Evolutionary conservation across 352 stramenopile species (phyloP), one percentile per base, ranked within the genome.

Genomic region (Phytophthora tentaculata): DNA sequence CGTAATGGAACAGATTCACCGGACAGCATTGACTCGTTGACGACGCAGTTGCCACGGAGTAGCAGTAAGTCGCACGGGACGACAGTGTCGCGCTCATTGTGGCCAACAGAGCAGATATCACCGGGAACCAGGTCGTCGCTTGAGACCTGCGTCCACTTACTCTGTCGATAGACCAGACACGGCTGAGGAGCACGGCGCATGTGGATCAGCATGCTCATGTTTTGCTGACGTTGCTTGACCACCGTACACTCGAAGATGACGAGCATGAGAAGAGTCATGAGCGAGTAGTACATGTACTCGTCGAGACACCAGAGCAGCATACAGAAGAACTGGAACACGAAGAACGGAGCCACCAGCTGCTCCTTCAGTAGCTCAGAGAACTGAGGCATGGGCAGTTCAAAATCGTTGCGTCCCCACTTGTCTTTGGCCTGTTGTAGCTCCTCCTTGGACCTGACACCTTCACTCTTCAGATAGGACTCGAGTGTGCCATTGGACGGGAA

Each of bases 211-310:
- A 91, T 96, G 67, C 98, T 80, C 49, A 99, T 80, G 66, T 96
- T 97, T 69, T 98, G 97, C 62, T 98, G 83, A 9, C 97, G 90
- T 69, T 98, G 97, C 45, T 97, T 93, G 17, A 98, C 97, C 1
- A 98, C 94, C 7, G 97, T 98, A 23, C 88, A 94, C 74, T 99
- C 98, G 68, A 99, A 99, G 71, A 99, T 87, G 44, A 99, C 73
- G 44, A 99, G 92, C 84, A 99, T 99, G 23, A 95, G 76, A 12
- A 99, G 87, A 37, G 98, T 99, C 67, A 99, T 98, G 13, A 99
- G 76, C 28, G 95, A 97, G 83, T 99, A 99, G 78, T 99, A 97
- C 96, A 98, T 99, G 86, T 99, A 99, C 76, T 99, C 98, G 77
- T 99, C 98, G 10, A 99, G 84, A 78, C 92, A 98, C 96, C 98